Base-by-base conservation (phyloP, 2,329 filamentous ascomycete species). In the Dactylonectria estremocensis region DNA sequence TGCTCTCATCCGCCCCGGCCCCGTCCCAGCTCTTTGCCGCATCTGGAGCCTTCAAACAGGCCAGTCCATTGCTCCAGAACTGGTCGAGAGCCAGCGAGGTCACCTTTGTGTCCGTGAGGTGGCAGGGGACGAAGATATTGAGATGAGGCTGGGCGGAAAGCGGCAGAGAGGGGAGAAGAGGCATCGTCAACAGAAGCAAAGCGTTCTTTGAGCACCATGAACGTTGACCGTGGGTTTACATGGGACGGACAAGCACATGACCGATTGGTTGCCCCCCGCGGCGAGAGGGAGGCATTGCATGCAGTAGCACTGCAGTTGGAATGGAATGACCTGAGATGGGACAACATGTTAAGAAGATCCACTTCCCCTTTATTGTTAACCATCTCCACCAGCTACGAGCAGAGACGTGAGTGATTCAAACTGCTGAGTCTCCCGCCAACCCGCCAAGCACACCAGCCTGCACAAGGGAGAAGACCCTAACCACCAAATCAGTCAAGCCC, bases 41-140 rank as follows among this genome's bases (percentile, higher is more conserved):
- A 69, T 73, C 37, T 61, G 70, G 69, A 59, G 59, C 58, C 45
- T 63, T 69, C 72, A 72, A 66, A 69, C 69, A 66, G 50, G 33
- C 45, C 60, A 22, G 66, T 33, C 64, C 57, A 46, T 66, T 59
- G 66, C 66, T 64, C 68, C 33, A 22, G 40, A 59, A 49, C 59
- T 64, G 58, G 48, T 63, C 31, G 20, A 62, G 46, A 62, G 46
- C 63, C 68, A 53, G 64, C 57, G 31, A 40, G 4, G 22, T 64
- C 61, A 63, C 58, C 61, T 56, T 53, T 59, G 60, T 52, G 56
- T 52, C 65, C 61, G 56, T 64, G 65, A 43, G 52, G 13, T 24
- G 60, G 60, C 40, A 28, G 53, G 58, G 63, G 46, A 53, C 55
- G 6, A 37, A 37, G 24, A 45, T 35, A 45, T 22, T 18, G 40